Evolutionary conservation across 176 grass and related monocot species (phyloP).

Genomic region (Elymus sibiricus): DNA sequence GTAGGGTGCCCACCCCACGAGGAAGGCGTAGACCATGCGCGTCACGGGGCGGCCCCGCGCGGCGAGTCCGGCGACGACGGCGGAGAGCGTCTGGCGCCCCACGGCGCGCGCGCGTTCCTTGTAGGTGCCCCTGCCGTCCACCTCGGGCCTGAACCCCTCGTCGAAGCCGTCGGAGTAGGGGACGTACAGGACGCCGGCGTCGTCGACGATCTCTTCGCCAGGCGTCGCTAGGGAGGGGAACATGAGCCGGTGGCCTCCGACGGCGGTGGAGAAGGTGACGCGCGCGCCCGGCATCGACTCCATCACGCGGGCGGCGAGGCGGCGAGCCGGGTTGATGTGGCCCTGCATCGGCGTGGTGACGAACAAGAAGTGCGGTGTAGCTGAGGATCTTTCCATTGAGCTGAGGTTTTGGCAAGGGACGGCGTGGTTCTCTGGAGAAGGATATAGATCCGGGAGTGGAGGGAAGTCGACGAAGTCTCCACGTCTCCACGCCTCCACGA

Average conservation of each 20-base stretch:
- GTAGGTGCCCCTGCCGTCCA: neutral
- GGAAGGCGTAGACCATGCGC: conserved; percentile 25
- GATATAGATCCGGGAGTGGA: neutral
- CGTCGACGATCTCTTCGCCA: conserved; percentile 9
- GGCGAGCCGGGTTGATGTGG: conserved; percentile 43
- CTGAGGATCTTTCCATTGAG: neutral
- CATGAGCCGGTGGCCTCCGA: conserved; percentile 36
- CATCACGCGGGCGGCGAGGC: conserved; percentile 5
- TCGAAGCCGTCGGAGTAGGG: conserved; percentile 46
- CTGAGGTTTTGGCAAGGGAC: neutral
- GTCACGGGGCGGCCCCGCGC: neutral
- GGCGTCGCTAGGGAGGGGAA: neutral
- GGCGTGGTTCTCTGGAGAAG: neutral
- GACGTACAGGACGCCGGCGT: conserved; percentile 6
- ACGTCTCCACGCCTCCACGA: too few relatives aligned
- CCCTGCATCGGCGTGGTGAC: conserved; percentile 20
- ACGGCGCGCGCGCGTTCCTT: neutral
- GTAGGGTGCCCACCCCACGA: conserved; percentile 12
- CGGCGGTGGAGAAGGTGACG: conserved; percentile 44
- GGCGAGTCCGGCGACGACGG: neutral
- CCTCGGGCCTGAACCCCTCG: neutral
- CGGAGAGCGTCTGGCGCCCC: neutral
- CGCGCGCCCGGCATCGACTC: neutral
- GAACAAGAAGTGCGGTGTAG: conserved; percentile 22
- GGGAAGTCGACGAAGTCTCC: neutral